These are phyloP conservation scores for Henningerozyma blattae DNA, from an alignment of 805 yeast species.

Conservation along the genomic window DNA sequence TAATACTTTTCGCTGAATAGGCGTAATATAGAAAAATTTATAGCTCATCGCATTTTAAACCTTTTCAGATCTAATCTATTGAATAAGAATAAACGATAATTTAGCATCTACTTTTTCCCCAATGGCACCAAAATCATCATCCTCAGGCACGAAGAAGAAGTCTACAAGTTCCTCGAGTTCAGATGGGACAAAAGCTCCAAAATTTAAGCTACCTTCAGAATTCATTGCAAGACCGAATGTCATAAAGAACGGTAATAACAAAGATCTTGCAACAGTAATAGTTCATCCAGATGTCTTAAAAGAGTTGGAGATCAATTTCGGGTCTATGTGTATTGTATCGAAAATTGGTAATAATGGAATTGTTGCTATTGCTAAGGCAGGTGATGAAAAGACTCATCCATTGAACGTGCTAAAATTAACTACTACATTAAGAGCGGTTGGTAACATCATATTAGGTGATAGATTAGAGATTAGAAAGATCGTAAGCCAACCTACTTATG, in stretches of 20 bases:
- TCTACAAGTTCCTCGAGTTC: constrained; percentile 13
- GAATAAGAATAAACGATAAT: too few species aligned
- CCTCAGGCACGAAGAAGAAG: constrained; percentile 12
- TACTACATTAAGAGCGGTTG: constrained; percentile 30
- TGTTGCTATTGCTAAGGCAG: constrained; percentile 31
- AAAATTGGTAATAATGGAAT: constrained; percentile 38
- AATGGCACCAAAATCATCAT: constrained; percentile 21
- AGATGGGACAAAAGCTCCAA: constrained; percentile 12
- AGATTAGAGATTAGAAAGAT: constrained; percentile 36
- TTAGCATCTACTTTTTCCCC: too few species aligned
- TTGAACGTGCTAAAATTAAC: constrained; percentile 37
- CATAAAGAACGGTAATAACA: constrained; percentile 11
- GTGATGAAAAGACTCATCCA: constrained; percentile 23
- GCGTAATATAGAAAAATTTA: too few species aligned
- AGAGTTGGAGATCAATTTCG: constrained; percentile 34
- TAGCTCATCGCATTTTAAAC: too few species aligned
- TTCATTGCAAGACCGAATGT: constrained; percentile 30
- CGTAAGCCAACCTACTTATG: constrained; percentile 37
- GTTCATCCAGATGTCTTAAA: constrained; percentile 34
- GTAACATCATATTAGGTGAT: constrained; percentile 38
- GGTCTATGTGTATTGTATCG: constrained; percentile 34
- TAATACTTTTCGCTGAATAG: too few species aligned
- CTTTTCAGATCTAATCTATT: too few species aligned
- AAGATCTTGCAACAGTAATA: constrained; percentile 27
- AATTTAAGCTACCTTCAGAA: constrained; percentile 27